These are phyloP conservation scores for Hordeum marinum DNA, from an alignment of 176 grass and related monocot species.

Conservation along the genomic window DNA sequence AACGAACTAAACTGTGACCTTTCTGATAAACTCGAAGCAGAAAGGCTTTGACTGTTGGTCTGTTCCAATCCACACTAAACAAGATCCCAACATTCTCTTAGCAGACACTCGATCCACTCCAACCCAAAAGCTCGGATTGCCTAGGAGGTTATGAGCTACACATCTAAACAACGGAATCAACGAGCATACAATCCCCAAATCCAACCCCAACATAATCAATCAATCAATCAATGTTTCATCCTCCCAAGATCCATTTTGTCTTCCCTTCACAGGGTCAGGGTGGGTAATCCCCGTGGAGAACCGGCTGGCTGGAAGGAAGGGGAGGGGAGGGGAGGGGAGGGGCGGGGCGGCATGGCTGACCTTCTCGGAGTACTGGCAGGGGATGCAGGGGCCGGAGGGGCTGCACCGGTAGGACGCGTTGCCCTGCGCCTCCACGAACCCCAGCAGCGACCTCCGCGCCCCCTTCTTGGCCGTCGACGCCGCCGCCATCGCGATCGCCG, in stretches of 20 bases:
- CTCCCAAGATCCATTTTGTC: slow-evolving; percentile 13
- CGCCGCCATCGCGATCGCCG: slow-evolving; percentile 41
- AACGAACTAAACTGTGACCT: not conserved
- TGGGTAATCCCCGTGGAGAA: too few species aligned
- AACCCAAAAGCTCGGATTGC: not conserved
- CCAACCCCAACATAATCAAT: not conserved
- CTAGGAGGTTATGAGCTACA: too few species aligned
- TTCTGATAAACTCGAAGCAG: not conserved
- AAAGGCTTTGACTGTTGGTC: too few species aligned
- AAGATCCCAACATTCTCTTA: slow-evolving; percentile 29
- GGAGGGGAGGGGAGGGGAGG: not conserved
- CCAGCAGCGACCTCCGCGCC: slow-evolving; percentile 54
- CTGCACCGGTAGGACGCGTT: slow-evolving; percentile 70
- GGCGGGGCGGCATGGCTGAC: too few species aligned
- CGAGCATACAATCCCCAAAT: not conserved
- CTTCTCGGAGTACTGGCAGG: slow-evolving; percentile 92
- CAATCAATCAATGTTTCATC: not conserved
- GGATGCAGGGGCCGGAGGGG: slow-evolving; percentile 71
- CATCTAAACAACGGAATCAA: not conserved
- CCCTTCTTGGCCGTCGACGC: slow-evolving; percentile 24
- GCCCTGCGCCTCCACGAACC: slow-evolving; percentile 70
- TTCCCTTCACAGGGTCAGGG: not conserved
- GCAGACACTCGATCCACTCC: not conserved
- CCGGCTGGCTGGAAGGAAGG: not conserved
- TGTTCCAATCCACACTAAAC: not conserved